Evolutionary conservation across 345 rosid genomes (phyloP).

Genomic region (Euphorbia lathyris): DNA sequence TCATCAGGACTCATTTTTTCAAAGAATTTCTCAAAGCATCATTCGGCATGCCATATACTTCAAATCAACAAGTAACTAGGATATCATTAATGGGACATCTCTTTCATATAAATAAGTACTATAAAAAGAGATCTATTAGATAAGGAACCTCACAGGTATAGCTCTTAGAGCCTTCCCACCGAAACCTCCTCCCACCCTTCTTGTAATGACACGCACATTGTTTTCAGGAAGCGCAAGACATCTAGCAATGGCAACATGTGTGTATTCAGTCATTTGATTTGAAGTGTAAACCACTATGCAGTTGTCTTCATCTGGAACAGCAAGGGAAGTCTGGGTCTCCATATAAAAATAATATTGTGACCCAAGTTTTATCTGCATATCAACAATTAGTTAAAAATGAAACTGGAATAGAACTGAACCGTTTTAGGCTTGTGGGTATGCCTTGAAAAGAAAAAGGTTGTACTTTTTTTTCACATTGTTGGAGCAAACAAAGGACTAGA

Average conservation of each 20-base stretch:
- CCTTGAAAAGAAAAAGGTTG: no score
- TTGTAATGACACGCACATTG: conserved; percentile 72
- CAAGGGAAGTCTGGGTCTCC: conserved; percentile 86
- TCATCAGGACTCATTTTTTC: no score
- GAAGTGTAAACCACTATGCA: conserved; percentile 66
- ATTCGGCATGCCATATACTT: no score
- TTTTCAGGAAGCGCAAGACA: conserved; percentile 83
- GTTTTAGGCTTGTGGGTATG: no score
- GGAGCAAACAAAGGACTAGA: not conserved
- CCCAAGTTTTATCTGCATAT: conserved; percentile 56
- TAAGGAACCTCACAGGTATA: conserved; percentile 57
- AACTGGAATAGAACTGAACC: no score
- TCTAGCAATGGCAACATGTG: conserved; percentile 48
- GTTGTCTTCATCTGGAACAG: conserved; percentile 88
- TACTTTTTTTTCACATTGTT: no score
- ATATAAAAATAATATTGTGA: conserved; percentile 90
- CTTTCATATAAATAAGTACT: not conserved
- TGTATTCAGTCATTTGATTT: conserved; percentile 59
- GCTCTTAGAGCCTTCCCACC: conserved; percentile 85
- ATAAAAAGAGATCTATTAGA: no score
- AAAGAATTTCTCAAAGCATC: no score
- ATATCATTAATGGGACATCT: not conserved
- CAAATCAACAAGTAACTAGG: not conserved
- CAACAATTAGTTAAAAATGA: not conserved
- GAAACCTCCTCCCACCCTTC: conserved; percentile 91